Base-by-base conservation (phyloP, 768 basidiomycete species). In the Astraeus odoratus region DNA sequence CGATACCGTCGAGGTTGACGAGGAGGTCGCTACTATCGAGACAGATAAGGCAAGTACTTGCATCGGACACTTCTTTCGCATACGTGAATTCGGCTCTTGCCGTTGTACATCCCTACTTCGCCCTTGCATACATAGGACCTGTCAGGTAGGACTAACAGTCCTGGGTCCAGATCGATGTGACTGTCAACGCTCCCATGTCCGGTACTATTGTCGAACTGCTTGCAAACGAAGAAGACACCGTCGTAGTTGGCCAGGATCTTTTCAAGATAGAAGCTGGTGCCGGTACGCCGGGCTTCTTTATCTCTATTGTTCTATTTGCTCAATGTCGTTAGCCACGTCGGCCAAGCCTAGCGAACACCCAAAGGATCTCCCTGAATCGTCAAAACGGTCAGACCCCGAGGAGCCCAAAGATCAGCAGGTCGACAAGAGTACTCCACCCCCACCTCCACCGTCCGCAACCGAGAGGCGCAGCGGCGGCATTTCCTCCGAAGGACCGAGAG, bases 1-100 rank as follows among this genome's bases (percentile, higher is more conserved):
- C 12, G 95, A 99, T 61, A 76, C 71, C 47, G 93, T 98, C 45
- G 78, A 83, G 61, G 83, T 73, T 23, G 95, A 98, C 61, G 95
- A 98, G 69, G 95, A 99, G 70, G 76, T 99, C 34, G 95, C 92
- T 13, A 95, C 92, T 36, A 97, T 98, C 53, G 95, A 98, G 71
- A 99, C 95, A 7, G 95, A 99, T 75, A 97, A 98, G 85, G 95
- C 90, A 49, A 46, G 71, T 47, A 34, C 22, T 8, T 42, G 24
- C 1, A 13, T 35, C 13, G 13, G 25, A 39, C 10, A 30, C 7
- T 15, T 15, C n/a, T 5, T 34, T 3, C 16, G 18, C 8, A 26
- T 8, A 31, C 12, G n/a, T 8, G 13, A 20, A 23, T 13, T 13
- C 10, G 29, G 18, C n/a, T 20, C 30, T 30, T 43, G 29, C 20